Conservation (phyloP, 2,329 filamentous ascomycete genomes). For the Helicocarpus griseus region DNA sequence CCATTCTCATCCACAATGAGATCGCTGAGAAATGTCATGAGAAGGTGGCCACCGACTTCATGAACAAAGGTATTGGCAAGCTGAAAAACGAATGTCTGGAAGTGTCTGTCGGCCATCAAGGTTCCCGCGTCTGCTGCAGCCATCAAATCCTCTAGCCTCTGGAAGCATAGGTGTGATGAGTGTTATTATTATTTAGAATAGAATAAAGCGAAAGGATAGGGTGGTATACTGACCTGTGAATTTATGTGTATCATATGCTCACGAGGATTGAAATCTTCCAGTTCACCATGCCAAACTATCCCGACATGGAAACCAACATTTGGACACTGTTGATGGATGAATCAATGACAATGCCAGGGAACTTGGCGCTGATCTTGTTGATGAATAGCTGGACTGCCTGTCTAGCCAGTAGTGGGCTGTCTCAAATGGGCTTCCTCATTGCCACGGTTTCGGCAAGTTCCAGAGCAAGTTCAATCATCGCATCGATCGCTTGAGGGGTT, state of each 20-base stretch:
- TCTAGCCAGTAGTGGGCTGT: background rate
- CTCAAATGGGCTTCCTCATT: background rate
- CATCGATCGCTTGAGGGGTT: background rate
- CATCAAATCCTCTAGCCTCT: constrained; percentile 1
- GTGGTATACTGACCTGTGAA: background rate
- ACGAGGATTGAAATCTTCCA: background rate
- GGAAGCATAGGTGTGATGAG: background rate
- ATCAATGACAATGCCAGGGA: background rate
- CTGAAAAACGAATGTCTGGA: background rate
- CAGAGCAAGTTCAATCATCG: background rate
- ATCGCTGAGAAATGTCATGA: background rate
- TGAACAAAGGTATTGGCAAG: background rate
- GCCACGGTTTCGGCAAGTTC: background rate
- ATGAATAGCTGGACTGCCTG: background rate
- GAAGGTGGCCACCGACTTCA: background rate
- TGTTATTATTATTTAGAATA: background rate
- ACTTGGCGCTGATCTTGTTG: background rate
- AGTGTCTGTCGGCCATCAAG: background rate
- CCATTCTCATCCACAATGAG: background rate
- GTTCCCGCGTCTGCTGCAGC: background rate
- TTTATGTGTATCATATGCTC: background rate
- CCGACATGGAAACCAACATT: background rate
- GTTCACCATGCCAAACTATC: background rate
- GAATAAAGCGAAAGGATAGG: background rate
- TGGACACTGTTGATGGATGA: background rate